Evolutionary conservation across 2,329 filamentous ascomycete genomes (phyloP).

Genomic region (Penicillium sp.): DNA sequence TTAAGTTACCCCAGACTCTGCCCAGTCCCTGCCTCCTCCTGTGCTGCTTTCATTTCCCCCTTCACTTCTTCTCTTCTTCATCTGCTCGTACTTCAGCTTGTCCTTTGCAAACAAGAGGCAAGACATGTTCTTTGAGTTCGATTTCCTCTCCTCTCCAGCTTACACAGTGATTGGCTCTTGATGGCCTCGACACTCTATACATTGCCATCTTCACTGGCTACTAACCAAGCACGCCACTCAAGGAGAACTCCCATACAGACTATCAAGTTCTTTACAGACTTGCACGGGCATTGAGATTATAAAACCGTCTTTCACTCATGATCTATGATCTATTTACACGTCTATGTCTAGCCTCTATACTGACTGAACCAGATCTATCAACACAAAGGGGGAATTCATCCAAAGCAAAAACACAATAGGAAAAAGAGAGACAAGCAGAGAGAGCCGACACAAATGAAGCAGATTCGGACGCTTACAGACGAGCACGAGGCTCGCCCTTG

Average conservation of each 20-base stretch:
- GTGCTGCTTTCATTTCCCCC: neutral
- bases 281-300: neutral
- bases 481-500: conserved; percentile 26
- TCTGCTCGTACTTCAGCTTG: conserved; percentile 6
- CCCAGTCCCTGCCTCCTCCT: neutral
- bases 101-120: neutral
- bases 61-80: conserved; percentile 1
- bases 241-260: neutral
- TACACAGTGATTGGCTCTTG: neutral
- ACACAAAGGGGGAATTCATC: conserved; percentile 23
- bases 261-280: neutral
- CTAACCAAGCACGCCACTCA: neutral
- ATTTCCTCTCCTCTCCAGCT: too few species aligned
- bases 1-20: conserved; percentile 23
- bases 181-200: neutral
- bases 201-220: neutral
- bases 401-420: conserved; percentile 7
- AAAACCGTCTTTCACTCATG: conserved; percentile 14
- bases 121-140: too few species aligned
- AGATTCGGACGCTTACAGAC: conserved; percentile 25
- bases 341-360: conserved; percentile 6
- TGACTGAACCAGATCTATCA: conserved; percentile 12
- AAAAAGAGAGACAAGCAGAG: conserved; percentile 6
- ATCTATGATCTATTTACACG: conserved; percentile 29
- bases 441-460: conserved; percentile 2